Conservation (phyloP, 495 filamentous ascomycete genomes). For the Aspergillus egyptiacus region DNA sequence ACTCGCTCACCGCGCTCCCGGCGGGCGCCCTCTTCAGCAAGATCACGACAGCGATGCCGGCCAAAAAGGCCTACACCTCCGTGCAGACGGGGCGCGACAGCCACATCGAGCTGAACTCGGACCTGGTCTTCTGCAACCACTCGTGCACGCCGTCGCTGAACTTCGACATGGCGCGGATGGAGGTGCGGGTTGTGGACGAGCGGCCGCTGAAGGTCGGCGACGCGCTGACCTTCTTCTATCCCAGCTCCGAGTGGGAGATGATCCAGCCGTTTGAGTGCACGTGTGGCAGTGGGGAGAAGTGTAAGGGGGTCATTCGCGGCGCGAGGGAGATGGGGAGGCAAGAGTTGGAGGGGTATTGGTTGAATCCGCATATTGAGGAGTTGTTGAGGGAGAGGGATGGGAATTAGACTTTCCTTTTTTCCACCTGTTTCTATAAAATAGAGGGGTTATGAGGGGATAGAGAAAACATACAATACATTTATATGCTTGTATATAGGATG, state of each 20-base stretch:
- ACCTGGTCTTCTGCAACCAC: constrained; percentile 72
- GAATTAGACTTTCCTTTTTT: no score
- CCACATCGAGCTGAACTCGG: constrained; percentile 70
- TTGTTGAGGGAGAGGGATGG: constrained; percentile 22
- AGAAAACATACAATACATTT: no score
- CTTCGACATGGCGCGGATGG: constrained; percentile 62
- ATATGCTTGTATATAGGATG: no score
- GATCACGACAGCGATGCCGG: constrained; percentile 49
- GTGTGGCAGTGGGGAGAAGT: constrained; percentile 43
- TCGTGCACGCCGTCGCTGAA: constrained; percentile 61
- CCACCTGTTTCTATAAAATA: no score
- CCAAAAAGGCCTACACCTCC: constrained; percentile 59
- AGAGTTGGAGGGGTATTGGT: constrained; percentile 32
- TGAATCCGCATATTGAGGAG: constrained; percentile 33
- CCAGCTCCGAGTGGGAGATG: constrained; percentile 71
- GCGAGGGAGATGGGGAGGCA: constrained; percentile 27
- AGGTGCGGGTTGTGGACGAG: constrained; percentile 53
- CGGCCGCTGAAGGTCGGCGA: constrained; percentile 53
- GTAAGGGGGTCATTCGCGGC: constrained; percentile 31
- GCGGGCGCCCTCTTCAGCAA: constrained; percentile 55
- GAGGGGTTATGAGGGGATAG: no score
- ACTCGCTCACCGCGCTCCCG: constrained; percentile 55
- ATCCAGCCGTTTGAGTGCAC: constrained; percentile 64
- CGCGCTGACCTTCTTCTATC: constrained; percentile 74
- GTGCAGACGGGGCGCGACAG: constrained; percentile 57